A percentile compares a stretch with the other conserved stretches of the same genome.
phyloP scores from a whole-genome alignment of 495 filamentous ascomycete species.

The Xylaria venustula region DNA sequence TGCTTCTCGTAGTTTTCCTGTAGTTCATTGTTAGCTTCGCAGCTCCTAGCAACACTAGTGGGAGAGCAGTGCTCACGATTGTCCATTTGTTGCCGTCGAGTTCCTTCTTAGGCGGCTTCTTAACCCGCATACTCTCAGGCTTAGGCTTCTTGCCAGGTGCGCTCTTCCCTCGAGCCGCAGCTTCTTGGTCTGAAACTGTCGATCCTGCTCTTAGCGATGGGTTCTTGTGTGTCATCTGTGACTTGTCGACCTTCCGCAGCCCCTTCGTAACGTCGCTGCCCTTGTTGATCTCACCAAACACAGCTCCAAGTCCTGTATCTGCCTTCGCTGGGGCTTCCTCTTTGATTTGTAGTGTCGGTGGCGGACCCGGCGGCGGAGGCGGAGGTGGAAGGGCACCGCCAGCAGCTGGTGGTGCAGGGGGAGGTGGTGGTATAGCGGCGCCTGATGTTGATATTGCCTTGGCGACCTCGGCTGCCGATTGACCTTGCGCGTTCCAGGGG shows the following conservation, averaged over 20 bases:
- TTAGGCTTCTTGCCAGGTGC: slow-evolving; percentile 90
- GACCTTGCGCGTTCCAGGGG: slow-evolving; percentile 83
- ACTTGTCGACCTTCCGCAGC: slow-evolving; percentile 88
- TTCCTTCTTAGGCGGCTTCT: slow-evolving; percentile 89
- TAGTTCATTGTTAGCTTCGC: slow-evolving; percentile 3
- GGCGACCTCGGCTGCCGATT: slow-evolving; percentile 68
- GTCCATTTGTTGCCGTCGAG: slow-evolving; percentile 96
- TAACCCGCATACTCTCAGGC: slow-evolving; percentile 88
- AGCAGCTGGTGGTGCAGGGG: slow-evolving; percentile 55
- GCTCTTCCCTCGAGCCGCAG: slow-evolving; percentile 66
- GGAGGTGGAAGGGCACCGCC: slow-evolving; percentile 62
- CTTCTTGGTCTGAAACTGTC: slow-evolving; percentile 61
- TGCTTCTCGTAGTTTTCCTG: slow-evolving; percentile 89
- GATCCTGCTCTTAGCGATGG: slow-evolving; percentile 77
- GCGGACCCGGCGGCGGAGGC: slow-evolving; percentile 68
- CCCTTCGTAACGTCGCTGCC: slow-evolving; percentile 82
- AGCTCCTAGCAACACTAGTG: background rate
- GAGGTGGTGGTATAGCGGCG: slow-evolving; percentile 31
- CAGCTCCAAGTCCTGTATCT: slow-evolving; percentile 67
- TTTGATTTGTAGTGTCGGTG: slow-evolving; percentile 50
- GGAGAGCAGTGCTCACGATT: slow-evolving; percentile 50
- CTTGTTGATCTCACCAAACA: slow-evolving; percentile 88
- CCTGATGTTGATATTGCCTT: slow-evolving; percentile 42
- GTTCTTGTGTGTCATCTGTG: slow-evolving; percentile 98
- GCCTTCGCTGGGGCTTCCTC: slow-evolving; percentile 32